Conservation (phyloP, 208 protist genomes). For the Crithidia fasciculata region DNA sequence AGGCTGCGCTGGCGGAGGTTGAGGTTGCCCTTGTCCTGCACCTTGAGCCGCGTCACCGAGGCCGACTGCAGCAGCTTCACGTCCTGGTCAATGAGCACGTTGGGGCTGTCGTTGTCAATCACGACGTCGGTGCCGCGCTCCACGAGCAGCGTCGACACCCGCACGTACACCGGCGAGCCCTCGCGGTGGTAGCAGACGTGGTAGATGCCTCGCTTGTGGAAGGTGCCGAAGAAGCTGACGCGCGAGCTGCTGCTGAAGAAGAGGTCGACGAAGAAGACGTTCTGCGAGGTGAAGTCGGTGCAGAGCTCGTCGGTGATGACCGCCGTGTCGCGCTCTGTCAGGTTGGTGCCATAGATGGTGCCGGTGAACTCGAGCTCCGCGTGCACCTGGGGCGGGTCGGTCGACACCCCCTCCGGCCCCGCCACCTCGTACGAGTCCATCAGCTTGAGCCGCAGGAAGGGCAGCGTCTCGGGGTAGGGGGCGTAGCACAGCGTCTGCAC, state of each 20-base stretch:
- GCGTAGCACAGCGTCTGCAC: slow-evolving; percentile 72
- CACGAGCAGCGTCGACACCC: slow-evolving; percentile 71
- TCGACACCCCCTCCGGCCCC: slow-evolving; percentile 75
- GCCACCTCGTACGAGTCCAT: slow-evolving; percentile 66
- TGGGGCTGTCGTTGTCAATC: slow-evolving; percentile 54
- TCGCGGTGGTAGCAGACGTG: slow-evolving; percentile 81
- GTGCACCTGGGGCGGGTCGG: slow-evolving; percentile 72
- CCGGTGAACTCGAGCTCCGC: slow-evolving; percentile 76
- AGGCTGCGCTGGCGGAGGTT: slow-evolving; percentile 62
- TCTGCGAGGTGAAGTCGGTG: slow-evolving; percentile 68
- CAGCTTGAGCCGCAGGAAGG: slow-evolving; percentile 65
- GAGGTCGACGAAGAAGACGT: slow-evolving; percentile 69
- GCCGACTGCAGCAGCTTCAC: slow-evolving; percentile 53
- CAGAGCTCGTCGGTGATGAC: slow-evolving; percentile 78
- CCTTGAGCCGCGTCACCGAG: slow-evolving; percentile 60
- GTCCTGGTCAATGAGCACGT: slow-evolving; percentile 69
- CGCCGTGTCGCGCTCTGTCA: slow-evolving; percentile 71
- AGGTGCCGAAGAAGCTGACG: slow-evolving; percentile 66
- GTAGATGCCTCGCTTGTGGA: slow-evolving; percentile 74
- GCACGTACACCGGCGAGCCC: slow-evolving; percentile 62
- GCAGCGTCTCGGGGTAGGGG: slow-evolving; percentile 65
- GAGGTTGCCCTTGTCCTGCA: slow-evolving; percentile 68
- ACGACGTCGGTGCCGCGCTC: slow-evolving; percentile 58
- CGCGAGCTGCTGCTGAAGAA: slow-evolving; percentile 72
- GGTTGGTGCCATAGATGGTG: slow-evolving; percentile 80